These are phyloP conservation scores for Parastagonospora avenae DNA, from an alignment of 2,329 filamentous ascomycete genomes.

Conservation along the genomic window DNA sequence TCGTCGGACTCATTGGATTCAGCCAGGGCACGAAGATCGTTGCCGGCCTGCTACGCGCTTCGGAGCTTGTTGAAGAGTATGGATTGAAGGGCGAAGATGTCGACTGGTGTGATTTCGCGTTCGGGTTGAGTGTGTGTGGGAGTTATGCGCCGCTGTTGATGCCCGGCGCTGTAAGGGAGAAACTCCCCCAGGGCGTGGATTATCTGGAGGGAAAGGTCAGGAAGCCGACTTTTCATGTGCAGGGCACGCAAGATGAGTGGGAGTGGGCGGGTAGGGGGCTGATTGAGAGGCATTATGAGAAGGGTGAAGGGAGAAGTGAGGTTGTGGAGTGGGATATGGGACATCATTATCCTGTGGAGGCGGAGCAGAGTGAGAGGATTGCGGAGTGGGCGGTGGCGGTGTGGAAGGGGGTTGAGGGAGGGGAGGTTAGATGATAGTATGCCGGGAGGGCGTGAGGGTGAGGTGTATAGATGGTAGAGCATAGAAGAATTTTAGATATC, in stretches of 20 bases:
- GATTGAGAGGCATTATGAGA: slow-evolving; percentile 34
- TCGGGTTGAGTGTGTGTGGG: slow-evolving; percentile 32
- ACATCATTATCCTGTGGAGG: slow-evolving; percentile 42
- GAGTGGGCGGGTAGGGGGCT: slow-evolving; percentile 37
- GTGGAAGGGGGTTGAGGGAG: slow-evolving; percentile 7
- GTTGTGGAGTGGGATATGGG: slow-evolving; percentile 38
- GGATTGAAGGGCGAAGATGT: slow-evolving; percentile 4
- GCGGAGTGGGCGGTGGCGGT: slow-evolving; percentile 29
- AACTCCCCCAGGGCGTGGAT: slow-evolving; percentile 1
- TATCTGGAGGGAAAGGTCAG: slow-evolving; percentile 20
- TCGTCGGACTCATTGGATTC: slow-evolving; percentile 41
- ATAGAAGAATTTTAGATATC: too few species aligned
- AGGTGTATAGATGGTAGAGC: background rate
- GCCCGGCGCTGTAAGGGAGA: slow-evolving; percentile 11
- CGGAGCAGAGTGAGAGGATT: slow-evolving; percentile 39
- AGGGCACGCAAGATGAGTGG: slow-evolving; percentile 43
- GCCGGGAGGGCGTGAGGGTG: background rate
- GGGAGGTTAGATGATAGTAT: background rate
- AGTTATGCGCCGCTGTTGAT: slow-evolving; percentile 33
- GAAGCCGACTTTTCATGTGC: slow-evolving; percentile 39
- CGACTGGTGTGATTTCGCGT: slow-evolving; percentile 24
- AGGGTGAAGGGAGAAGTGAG: slow-evolving; percentile 27
- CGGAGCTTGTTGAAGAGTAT: slow-evolving; percentile 22
- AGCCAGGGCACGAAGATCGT: slow-evolving; percentile 42
- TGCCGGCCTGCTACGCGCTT: slow-evolving; percentile 34